Conservation (phyloP, 768 basidiomycete genomes). For the Kwoniella bestiolae region DNA sequence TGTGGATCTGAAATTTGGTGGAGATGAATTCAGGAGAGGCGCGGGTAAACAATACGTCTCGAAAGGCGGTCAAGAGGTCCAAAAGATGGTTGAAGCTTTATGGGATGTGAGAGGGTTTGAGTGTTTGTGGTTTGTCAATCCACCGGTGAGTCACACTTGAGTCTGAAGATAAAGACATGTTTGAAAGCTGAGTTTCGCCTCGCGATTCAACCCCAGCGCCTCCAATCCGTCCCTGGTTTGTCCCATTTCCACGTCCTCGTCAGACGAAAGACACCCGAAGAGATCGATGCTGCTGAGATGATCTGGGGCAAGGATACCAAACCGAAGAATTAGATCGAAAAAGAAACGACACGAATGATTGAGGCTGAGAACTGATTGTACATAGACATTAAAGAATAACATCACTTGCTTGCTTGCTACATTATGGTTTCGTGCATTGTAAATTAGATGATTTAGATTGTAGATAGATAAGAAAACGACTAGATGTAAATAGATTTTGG, state of each 20-base stretch:
- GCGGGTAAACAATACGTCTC: constrained; percentile 42
- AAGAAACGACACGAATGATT: too few relatives aligned
- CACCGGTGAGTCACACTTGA: constrained; percentile 11
- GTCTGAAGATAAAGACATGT: too few relatives aligned
- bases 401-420: too few relatives aligned
- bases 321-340: neutral
- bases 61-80: constrained; percentile 50
- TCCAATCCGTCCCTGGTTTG: constrained; percentile 56
- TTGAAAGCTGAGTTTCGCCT: too few relatives aligned
- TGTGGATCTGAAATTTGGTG: constrained; percentile 32
- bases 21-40: constrained; percentile 35
- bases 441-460: too few relatives aligned
- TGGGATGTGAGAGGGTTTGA: constrained; percentile 55
- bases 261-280: constrained; percentile 48
- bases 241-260: constrained; percentile 57
- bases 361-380: too few relatives aligned
- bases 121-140: constrained; percentile 51
- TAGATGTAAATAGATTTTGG: too few relatives aligned
- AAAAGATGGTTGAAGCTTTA: constrained; percentile 49
- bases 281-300: constrained; percentile 45
- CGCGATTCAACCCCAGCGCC: constrained; percentile 21
- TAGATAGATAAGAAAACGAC: too few relatives aligned
- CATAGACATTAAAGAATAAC: too few relatives aligned
- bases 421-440: too few relatives aligned
- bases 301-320: neutral